Evolutionary conservation across 352 stramenopile species (phyloP), one percentile per base, ranked within the genome.

Genomic region (Phytophthora pinifolia): DNA sequence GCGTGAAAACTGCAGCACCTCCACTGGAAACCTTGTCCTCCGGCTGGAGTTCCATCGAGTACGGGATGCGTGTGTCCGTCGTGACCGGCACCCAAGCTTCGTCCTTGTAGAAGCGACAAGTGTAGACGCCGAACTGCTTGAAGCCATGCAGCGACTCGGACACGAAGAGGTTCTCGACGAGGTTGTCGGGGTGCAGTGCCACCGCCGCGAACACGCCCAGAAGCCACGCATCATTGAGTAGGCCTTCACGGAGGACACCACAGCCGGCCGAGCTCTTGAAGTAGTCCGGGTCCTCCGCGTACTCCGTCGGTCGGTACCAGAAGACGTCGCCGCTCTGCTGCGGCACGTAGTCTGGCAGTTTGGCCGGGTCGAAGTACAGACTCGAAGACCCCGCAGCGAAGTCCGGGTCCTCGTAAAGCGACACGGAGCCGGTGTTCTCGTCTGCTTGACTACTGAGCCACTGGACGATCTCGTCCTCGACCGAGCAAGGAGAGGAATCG

Each of bases 71-170:
- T 41, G 90, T 96, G 57, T 97, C 90, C 3, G 88, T 92, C 29
- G 90, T 92, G 41, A 97, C 79, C 3, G 88, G 77, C 12, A 94
- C 67, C 90, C 89, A 97, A 22, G 79, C 67, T 27, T 83, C 87
- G 58, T 97, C 84, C 44, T 96, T 96, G 72, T 96, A 97, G 62
- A 97, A 97, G 14, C 90, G 86, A 65, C 89, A 97, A 1, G 85
- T 97, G 65, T 85, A 97, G 15, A 97, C 72, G 9, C 90, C 90
- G 57, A 83, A 96, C 33, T 80, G 63, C 54, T 92, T 88, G 53
- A 92, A 93, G 17, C 62, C 67, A 29, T 89, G 54, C 13, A 96
- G 68, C 10, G 80, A 84, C 29, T 94, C 82, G 48, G 83, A 95
- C 32, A 84, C 83, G 37, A 97, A 96, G 15, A 97, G 67, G 54